phyloP scores from a whole-genome alignment of 148 eudicot species.

The Suaeda aralocaspica region DNA sequence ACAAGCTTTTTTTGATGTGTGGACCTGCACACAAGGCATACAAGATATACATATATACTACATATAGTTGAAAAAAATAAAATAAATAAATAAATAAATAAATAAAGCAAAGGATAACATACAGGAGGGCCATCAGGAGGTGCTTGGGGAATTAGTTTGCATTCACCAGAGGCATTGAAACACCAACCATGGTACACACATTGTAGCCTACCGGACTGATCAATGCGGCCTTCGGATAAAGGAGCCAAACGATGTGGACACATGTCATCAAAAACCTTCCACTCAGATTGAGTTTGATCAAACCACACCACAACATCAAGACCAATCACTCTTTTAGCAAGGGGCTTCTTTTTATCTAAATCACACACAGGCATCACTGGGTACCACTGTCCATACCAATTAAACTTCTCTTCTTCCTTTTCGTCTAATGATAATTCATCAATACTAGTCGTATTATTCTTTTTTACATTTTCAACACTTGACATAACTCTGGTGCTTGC shows the following conservation, averaged over 20 bases:
- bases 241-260: constrained; percentile 87
- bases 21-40: constrained; percentile 37
- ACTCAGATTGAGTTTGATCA: constrained; percentile 50
- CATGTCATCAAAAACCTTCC: constrained; percentile 74
- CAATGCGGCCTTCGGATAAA: constrained; percentile 72
- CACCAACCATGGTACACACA: constrained; percentile 94
- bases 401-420: constrained; percentile 29
- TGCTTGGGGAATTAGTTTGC: constrained; percentile 72
- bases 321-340: constrained; percentile 57
- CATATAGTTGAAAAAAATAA: too few relatives aligned
- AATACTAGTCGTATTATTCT: background rate
- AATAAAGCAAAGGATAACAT: background rate
- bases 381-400: constrained; percentile 73
- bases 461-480: too few relatives aligned
- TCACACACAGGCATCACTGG: constrained; percentile 61
- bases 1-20: constrained; percentile 70
- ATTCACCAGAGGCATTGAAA: constrained; percentile 60
- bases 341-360: constrained; percentile 68
- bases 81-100: too few relatives aligned
- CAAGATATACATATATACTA: background rate
- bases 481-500: too few relatives aligned
- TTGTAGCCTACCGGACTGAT: constrained; percentile 78
- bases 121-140: constrained; percentile 41
- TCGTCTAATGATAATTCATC: background rate
- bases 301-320: constrained; percentile 73